phyloP scores from a whole-genome alignment of 352 stramenopile genomes.

The Pythium periplocum region DNA sequence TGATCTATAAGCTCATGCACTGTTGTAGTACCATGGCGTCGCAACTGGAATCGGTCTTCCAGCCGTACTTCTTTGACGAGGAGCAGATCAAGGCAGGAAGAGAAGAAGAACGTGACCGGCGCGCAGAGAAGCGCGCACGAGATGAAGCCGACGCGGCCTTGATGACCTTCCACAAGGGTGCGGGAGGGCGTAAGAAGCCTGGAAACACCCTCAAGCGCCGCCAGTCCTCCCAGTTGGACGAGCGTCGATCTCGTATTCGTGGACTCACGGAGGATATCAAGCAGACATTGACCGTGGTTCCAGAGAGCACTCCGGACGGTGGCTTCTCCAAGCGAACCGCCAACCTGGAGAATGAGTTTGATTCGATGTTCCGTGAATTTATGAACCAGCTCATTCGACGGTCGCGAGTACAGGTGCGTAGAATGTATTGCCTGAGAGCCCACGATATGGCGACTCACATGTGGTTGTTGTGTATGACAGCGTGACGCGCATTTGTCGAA shows the following conservation, averaged over 20 bases:
- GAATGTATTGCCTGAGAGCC: conserved; percentile 1
- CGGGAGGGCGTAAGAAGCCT: conserved; percentile 50
- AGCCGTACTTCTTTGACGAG: conserved; percentile 78
- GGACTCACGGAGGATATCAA: conserved; percentile 76
- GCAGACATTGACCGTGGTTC: conserved; percentile 52
- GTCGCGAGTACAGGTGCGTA: conserved; percentile 69
- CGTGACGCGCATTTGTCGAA: conserved; percentile 62
- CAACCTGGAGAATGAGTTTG: conserved; percentile 83
- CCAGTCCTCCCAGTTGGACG: conserved; percentile 72
- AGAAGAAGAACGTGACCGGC: conserved; percentile 67
- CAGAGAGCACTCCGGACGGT: conserved; percentile 63
- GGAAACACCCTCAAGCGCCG: conserved; percentile 37
- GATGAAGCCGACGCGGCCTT: conserved; percentile 76
- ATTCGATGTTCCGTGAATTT: conserved; percentile 82
- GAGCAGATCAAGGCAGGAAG: conserved; percentile 82
- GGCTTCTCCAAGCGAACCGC: conserved; percentile 72
- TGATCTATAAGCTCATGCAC: conserved; percentile 95
- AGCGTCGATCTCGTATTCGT: conserved; percentile 76
- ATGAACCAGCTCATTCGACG: conserved; percentile 86
- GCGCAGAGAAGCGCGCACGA: conserved; percentile 72
- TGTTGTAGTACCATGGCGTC: conserved; percentile 94
- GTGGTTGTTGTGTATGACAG: conserved; percentile 12
- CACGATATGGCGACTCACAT: background rate
- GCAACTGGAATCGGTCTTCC: conserved; percentile 90
- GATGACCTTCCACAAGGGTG: conserved; percentile 42